Percentiles rank a stretch among this genome's conserved stretches.
These are phyloP conservation scores for Stephania japonica DNA, from an alignment of 164 flowering plant genomes.

Conservation along the genomic window DNA sequence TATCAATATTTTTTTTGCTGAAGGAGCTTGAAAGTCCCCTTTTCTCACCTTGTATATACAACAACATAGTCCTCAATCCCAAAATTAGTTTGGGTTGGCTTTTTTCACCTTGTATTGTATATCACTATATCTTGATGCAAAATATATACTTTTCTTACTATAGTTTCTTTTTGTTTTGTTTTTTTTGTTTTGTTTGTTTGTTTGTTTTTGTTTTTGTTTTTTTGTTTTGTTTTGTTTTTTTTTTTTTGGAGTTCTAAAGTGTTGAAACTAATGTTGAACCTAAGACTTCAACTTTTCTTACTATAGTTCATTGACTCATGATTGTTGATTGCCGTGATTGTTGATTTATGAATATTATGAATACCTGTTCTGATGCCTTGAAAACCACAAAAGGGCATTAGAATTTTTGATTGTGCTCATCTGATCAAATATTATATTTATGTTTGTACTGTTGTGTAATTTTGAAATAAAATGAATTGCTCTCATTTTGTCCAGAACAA, in stretches of 20 bases:
- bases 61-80: no score
- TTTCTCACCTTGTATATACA: background rate
- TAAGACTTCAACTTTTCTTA: no score
- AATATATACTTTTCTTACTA: no score
- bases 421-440: background rate
- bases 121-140: no score
- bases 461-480: background rate
- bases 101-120: no score
- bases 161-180: no score
- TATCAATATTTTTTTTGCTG: background rate
- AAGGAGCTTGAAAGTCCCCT: background rate
- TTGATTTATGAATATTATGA: background rate
- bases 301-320: background rate
- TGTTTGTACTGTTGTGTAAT: background rate
- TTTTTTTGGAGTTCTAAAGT: no score
- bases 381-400: background rate
- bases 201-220: no score
- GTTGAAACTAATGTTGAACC: no score
- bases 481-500: constrained; percentile 37
- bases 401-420: background rate
- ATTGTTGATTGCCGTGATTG: background rate
- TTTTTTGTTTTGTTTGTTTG: no score
- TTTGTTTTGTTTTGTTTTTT: no score
- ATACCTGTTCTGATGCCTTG: background rate
- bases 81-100: no score